Evolutionary conservation across 352 stramenopile species (phyloP).

Genomic region (Pythium brassicae): DNA sequence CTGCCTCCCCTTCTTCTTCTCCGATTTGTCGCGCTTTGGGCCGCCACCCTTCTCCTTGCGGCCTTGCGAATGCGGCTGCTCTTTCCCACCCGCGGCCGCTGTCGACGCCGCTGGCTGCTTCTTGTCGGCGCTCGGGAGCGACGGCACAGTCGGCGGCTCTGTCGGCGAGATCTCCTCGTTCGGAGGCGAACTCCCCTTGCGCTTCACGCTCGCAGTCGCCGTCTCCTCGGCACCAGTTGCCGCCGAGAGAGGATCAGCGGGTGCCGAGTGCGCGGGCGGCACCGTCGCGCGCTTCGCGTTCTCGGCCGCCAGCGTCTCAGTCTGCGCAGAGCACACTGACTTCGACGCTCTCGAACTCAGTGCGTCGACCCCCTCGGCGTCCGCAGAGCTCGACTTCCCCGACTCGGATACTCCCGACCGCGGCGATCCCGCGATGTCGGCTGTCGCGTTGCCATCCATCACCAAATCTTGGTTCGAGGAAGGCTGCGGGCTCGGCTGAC

Average conservation of each 20-base stretch:
- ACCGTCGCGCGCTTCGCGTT: neutral
- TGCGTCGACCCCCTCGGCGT: neutral
- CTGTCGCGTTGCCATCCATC: neutral
- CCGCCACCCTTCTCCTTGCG: constrained; percentile 39
- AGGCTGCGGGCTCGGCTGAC: neutral
- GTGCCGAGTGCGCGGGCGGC: neutral
- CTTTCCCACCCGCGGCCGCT: neutral
- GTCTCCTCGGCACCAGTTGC: neutral
- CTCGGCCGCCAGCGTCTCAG: neutral
- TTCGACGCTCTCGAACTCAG: too few species aligned
- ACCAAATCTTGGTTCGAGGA: neutral
- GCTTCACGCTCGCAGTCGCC: neutral
- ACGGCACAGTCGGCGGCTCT: neutral
- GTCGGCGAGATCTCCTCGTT: constrained; percentile 15
- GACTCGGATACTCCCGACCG: neutral
- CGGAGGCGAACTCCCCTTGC: constrained; percentile 1
- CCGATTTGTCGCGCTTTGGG: constrained; percentile 14
- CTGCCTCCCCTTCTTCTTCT: constrained; percentile 38
- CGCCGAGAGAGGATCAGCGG: neutral
- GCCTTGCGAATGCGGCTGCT: neutral
- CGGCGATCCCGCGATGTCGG: neutral
- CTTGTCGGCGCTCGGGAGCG: neutral
- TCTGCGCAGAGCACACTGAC: neutral
- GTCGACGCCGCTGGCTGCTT: neutral
- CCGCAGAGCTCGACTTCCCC: neutral